phyloP scores from a whole-genome alignment of 1,139 yeast genomes.

The Schwanniomyces etchellsii region DNA sequence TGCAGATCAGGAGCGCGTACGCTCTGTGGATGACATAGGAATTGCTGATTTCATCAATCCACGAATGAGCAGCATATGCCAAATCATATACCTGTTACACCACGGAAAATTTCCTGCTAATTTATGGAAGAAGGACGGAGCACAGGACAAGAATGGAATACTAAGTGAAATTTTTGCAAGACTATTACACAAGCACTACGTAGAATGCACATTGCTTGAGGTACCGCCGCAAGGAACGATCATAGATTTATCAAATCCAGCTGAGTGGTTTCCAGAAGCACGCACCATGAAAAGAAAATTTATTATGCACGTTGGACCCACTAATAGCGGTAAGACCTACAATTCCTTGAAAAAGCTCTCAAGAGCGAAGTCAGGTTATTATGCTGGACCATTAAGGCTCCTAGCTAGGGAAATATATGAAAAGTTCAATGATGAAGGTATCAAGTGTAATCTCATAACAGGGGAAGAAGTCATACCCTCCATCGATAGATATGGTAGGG shows the following conservation, averaged over 20 bases:
- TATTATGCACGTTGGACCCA: slow-evolving; percentile 92
- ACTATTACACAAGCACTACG: slow-evolving; percentile 18
- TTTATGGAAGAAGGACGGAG: slow-evolving; percentile 13
- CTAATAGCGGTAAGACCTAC: slow-evolving; percentile 95
- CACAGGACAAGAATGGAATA: slow-evolving; percentile 14
- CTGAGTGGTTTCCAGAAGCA: slow-evolving; percentile 87
- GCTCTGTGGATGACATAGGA: slow-evolving; percentile 2
- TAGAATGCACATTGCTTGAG: slow-evolving; percentile 11
- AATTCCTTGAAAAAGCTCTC: slow-evolving; percentile 68
- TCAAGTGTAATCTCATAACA: slow-evolving; percentile 77
- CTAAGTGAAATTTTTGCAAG: slow-evolving; percentile 16
- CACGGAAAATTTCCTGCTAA: slow-evolving; percentile 15
- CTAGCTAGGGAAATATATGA: slow-evolving; percentile 90
- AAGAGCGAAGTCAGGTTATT: slow-evolving; percentile 73
- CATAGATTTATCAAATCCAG: slow-evolving; percentile 62
- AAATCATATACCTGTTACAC: slow-evolving; percentile 15
- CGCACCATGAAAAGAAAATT: slow-evolving; percentile 74
- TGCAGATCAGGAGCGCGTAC: neutral
- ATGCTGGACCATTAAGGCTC: slow-evolving; percentile 90
- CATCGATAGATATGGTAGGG: slow-evolving; percentile 60
- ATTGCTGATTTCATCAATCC: slow-evolving; percentile 29
- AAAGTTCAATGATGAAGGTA: slow-evolving; percentile 58
- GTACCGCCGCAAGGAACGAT: slow-evolving; percentile 10
- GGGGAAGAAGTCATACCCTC: slow-evolving; percentile 88
- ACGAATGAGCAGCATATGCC: slow-evolving; percentile 14